Evolutionary conservation across 768 basidiomycete species (phyloP), one percentile per base, ranked within the genome.

Genomic region (Russula abietina): DNA sequence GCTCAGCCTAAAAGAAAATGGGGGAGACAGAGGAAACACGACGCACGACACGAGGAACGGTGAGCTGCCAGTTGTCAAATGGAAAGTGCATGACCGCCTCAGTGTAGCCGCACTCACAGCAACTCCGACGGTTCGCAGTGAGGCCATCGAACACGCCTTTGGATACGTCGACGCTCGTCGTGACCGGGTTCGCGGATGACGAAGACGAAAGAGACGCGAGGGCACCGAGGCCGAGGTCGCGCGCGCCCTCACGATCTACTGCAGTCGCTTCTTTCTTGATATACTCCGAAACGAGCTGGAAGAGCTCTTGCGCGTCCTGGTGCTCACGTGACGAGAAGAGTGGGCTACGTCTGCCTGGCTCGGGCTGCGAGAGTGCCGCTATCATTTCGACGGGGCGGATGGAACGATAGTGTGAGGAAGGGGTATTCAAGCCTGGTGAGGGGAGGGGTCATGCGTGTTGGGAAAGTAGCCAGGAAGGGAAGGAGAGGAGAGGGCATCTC

Each of bases 281-380:
- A 57, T 86, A 89, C 72, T 95, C 93, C 1, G 93, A 89, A 10
- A 98, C 78, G 36, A 98, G 85, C 68, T 96, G 88, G 76, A 97
- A 98, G n/a, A 98, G 81, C 71, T 98, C 96, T 71, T 98, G 96
- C 5, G 96, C 96, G 72, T 98, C 96, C 76, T 98, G 96, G 72
- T 98, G 96, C 71, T 97, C 93, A 14, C 92, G 86, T 1, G 93
- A 93, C 67, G 85, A 84, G 73, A 96, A 87, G 12, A 93, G 79
- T 0, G 87, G 80, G 67, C 81, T 81, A 65, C 80, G 72, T 70
- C 81, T 81, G 55, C 81, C 81, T 38, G 78, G 73, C 41, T 81
- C 76, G 64, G 81, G 79, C 24, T 77, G 72, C 19, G 84, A 83
- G 33, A 95, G 80, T 3, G 86, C 88, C 19, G 80, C 73, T 51